Conservation (phyloP, 2,329 filamentous ascomycete species). For the Colletotrichum lindemuthianum region DNA sequence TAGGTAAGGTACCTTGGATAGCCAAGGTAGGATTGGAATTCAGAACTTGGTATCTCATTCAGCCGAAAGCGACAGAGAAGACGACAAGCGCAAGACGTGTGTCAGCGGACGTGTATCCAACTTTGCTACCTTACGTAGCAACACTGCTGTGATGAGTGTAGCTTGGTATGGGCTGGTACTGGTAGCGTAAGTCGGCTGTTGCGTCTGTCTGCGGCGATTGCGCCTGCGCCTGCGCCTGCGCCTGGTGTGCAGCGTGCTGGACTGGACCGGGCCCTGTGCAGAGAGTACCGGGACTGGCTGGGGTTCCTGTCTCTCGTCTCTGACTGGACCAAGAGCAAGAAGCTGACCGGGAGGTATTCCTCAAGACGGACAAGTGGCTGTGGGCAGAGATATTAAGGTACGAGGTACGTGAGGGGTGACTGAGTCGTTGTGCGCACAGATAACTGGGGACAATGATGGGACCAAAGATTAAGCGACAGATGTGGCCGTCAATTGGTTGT, state of each 20-base stretch:
- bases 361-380: conserved; percentile 19
- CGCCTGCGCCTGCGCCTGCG: conserved; percentile 24
- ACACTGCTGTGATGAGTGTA: too few species aligned
- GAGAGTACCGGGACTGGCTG: too few species aligned
- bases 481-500: conserved; percentile 31
- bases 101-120: not conserved
- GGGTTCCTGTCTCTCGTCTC: not conserved
- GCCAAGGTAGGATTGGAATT: conserved; percentile 9
- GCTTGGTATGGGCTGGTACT: not conserved
- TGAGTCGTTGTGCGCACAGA: conserved; percentile 33
- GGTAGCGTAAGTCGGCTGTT: conserved; percentile 2
- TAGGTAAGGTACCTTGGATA: conserved; percentile 1
- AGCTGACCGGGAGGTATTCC: conserved; percentile 2
- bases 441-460: conserved; percentile 31
- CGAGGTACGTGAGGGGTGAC: conserved; percentile 21
- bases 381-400: conserved; percentile 23
- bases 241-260: conserved; percentile 1
- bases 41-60: conserved; percentile 11
- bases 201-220: conserved; percentile 9
- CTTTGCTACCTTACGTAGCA: too few species aligned
- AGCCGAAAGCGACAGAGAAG: conserved; percentile 21
- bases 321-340: conserved; percentile 9
- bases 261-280: too few species aligned
- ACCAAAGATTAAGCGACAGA: conserved; percentile 32
- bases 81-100: conserved; percentile 6